Percentiles rank a stretch among this genome's conserved stretches.
Evolutionary conservation across 2,329 filamentous ascomycete genomes (phyloP).

Genomic region (Colletotrichum camelliae): DNA sequence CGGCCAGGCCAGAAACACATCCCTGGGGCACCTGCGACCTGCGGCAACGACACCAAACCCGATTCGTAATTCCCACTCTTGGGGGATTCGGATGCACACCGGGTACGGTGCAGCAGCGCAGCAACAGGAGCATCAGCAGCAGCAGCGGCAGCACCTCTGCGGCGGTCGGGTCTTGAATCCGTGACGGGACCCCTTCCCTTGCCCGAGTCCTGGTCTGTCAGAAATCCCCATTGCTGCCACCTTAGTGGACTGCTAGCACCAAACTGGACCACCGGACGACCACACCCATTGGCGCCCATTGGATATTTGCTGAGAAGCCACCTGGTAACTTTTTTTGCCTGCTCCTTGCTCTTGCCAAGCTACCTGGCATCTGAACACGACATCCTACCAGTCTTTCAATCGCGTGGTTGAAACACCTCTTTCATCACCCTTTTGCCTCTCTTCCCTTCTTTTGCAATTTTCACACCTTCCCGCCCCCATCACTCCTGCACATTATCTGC

Average conservation of each 20-base stretch:
- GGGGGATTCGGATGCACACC: constrained; percentile 13
- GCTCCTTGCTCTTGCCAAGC: constrained; percentile 18
- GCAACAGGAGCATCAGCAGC: neutral
- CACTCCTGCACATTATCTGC: constrained; percentile 23
- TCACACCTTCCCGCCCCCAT: neutral
- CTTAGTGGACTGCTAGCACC: neutral
- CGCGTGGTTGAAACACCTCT: constrained; percentile 21
- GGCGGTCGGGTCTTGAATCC: constrained; percentile 10
- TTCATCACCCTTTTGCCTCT: constrained; percentile 20
- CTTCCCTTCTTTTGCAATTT: constrained; percentile 8
- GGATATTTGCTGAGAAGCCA: constrained; percentile 16
- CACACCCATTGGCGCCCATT: constrained; percentile 25
- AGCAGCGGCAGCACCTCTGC: constrained; percentile 2
- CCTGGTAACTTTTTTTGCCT: constrained; percentile 21
- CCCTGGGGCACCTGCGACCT: neutral
- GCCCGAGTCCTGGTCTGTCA: neutral
- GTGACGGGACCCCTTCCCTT: constrained; percentile 1
- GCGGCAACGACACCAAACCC: constrained; percentile 3
- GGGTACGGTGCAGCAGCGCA: constrained; percentile 1
- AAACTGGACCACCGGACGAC: constrained; percentile 10
- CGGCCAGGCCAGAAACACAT: constrained; percentile 5
- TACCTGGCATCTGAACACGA: constrained; percentile 21
- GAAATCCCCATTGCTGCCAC: neutral
- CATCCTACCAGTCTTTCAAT: constrained; percentile 16
- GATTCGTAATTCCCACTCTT: constrained; percentile 1